Base-by-base conservation (phyloP, 176 grass and related monocot species). In the Panicum miliaceum region DNA sequence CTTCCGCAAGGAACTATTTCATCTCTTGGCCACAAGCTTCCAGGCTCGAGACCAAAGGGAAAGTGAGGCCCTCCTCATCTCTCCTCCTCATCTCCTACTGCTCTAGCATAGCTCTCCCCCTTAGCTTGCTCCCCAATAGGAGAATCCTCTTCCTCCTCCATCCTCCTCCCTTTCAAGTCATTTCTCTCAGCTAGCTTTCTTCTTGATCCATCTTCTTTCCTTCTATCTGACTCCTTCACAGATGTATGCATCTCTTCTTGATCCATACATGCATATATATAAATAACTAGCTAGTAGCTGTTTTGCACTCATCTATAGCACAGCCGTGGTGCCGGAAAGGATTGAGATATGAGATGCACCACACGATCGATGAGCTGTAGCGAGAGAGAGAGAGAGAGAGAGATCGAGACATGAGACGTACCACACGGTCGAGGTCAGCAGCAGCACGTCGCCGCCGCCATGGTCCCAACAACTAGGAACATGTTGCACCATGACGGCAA, bases 381-480 rank as follows among this genome's bases (percentile, higher is more conserved):
- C 29, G 38, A 66, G 77, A 66, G 77, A 80, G 77, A 67, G 62
- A 66, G 77, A 51, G 34, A 84, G 84, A 43, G 36, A 88, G 47
- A 53, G 25, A 73, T 77, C 38, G 79, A 86, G 84, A 90, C 60
- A 90, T 87, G 80, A 87, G 50, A 79, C 59, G 42, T 60, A 56
- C 73, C 19, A 34, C 40, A 59, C 16, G 59, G 68, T 25, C 80
- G 68, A 86, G 57, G 79, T 56, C 79, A 78, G 41, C 16, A 45
- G 65, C 72, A 85, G 82, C 32, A 80, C 42, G 65, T 22, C 22
- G 14, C 2, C 25, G 66, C 58, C 58, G 80, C 76, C 77, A 95
- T 98, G 96, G 87, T 93, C 23, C 92, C 95, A 43, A 86, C 92
- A 43, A 86, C 91, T 75, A 84, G 87, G 43, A 95, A 80, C 64